Evolutionary conservation across 2,329 filamentous ascomycete species (phyloP), one percentile per base, ranked within the genome.

Genomic region (Byssochlamys sp.): DNA sequence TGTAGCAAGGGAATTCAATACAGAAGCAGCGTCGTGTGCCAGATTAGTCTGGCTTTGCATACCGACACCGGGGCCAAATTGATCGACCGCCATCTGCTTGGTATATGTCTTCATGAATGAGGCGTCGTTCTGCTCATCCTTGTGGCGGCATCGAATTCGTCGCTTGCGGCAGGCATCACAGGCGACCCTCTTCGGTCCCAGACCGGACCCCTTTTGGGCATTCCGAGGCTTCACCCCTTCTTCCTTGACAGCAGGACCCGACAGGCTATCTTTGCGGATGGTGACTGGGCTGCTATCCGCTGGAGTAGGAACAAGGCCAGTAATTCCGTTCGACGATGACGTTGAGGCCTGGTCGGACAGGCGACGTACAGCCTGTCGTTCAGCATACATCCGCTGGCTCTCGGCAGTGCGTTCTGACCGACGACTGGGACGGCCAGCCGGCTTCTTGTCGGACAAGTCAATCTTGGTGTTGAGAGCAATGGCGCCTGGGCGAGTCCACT

Each of bases 91-190:
- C 55, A 67, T 62, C 48, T 68, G 65, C 27, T 70, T 67, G 11
- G 63, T 64, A 24, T 69, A 58, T 12, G 64, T 56, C 29, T 54
- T 50, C 53, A 45, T 53, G 26, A 19, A 51, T n/a, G 29, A 45
- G 4, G 2, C 58, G 52, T 71, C 69, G 55, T 60, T 65, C 28
- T 71, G 75, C 57, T 81, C 76, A 59, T 84, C 81, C 66, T 84
- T 85, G 71, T 86, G 83, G 62, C 84, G 83, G 70, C 83, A 86
- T 58, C 81, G 76, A 59, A 85, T 85, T 54, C 83, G 78, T 57
- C 83, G 79, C 67, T 82, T 83, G 45, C 83, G 77, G 69, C 83
- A 86, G 24, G 80, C 78, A 73, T 85, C 83, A 69, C 83, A 86
- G 35, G 83, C 83, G 59, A 84, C 73, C 4, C 74, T 67, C 69